A percentile compares a stretch with the other conserved stretches of the same genome.
phyloP scores from a whole-genome alignment of 2,329 filamentous ascomycete genomes.

The Pyricularia sp. region DNA sequence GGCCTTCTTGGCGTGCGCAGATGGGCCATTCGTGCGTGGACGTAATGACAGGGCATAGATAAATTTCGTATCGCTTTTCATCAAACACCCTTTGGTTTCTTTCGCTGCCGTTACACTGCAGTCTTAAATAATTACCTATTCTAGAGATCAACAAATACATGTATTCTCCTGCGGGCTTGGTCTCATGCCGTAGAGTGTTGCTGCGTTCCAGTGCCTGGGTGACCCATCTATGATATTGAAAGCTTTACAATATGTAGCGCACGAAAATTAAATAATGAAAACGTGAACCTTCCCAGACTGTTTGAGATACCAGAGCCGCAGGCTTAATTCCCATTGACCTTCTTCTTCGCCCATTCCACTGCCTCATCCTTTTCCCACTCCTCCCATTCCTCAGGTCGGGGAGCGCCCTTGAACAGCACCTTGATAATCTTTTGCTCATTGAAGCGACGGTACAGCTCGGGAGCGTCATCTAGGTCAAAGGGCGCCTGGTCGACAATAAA shows the following conservation, averaged over 20 bases:
- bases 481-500: constrained; percentile 19
- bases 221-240: no score
- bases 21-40: background rate
- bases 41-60: background rate
- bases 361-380: background rate
- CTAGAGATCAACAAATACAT: no score
- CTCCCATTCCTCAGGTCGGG: constrained; percentile 1
- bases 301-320: no score
- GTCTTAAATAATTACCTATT: no score
- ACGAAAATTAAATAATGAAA: no score
- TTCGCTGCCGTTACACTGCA: background rate
- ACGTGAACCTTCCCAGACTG: no score
- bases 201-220: no score
- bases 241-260: no score
- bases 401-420: constrained; percentile 9
- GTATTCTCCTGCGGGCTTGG: no score
- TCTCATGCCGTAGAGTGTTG: no score
- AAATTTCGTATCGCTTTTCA: no score
- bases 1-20: background rate
- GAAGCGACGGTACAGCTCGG: constrained; percentile 16
- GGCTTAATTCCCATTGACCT: background rate
- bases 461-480: constrained; percentile 18
- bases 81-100: no score
- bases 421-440: constrained; percentile 15
- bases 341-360: background rate